These are phyloP conservation scores for Globisporangium cylindrosporum DNA, from an alignment of 352 stramenopile species.

Conservation along the genomic window DNA sequence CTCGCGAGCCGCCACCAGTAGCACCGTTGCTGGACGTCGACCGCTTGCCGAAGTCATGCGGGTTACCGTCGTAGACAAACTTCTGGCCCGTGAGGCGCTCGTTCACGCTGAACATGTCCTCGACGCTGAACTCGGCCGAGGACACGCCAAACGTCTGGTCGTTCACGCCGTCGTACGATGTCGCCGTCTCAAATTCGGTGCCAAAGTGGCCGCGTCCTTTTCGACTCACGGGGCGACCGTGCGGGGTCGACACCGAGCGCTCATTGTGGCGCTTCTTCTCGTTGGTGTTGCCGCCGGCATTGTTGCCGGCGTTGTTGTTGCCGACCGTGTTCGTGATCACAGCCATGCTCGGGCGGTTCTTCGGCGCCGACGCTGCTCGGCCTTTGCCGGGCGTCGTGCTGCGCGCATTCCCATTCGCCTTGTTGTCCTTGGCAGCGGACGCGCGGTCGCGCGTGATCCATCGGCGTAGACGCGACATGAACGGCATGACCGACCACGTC, in stretches of 20 bases:
- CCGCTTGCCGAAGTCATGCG: slow-evolving; percentile 91
- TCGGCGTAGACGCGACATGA: slow-evolving; percentile 85
- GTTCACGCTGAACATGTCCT: slow-evolving; percentile 96
- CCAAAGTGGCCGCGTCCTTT: slow-evolving; percentile 76
- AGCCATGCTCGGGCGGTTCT: slow-evolving; percentile 50
- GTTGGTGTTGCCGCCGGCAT: not conserved
- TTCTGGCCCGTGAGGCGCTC: slow-evolving; percentile 89
- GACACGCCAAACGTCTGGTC: slow-evolving; percentile 82
- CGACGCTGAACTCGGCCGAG: slow-evolving; percentile 83
- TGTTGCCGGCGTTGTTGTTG: slow-evolving; percentile 11
- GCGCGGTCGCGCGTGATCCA: slow-evolving; percentile 82
- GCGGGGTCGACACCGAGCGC: slow-evolving; percentile 72
- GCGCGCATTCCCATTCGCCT: slow-evolving; percentile 11
- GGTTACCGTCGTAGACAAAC: slow-evolving; percentile 95
- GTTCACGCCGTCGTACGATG: slow-evolving; percentile 86
- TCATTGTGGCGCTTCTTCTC: slow-evolving; percentile 46
- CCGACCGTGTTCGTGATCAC: slow-evolving; percentile 31
- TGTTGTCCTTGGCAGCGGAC: slow-evolving; percentile 44
- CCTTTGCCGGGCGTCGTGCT: slow-evolving; percentile 42
- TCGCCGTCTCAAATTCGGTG: slow-evolving; percentile 75
- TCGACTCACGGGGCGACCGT: slow-evolving; percentile 38
- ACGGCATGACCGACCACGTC: slow-evolving; percentile 93
- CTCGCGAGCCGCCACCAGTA: slow-evolving; percentile 17
- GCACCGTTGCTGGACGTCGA: slow-evolving; percentile 2
- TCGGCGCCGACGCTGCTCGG: slow-evolving; percentile 68